Evolutionary conservation across 495 filamentous ascomycete genomes (phyloP), one percentile per base, ranked within the genome.

Genomic region (Clavariopsis aquatica): DNA sequence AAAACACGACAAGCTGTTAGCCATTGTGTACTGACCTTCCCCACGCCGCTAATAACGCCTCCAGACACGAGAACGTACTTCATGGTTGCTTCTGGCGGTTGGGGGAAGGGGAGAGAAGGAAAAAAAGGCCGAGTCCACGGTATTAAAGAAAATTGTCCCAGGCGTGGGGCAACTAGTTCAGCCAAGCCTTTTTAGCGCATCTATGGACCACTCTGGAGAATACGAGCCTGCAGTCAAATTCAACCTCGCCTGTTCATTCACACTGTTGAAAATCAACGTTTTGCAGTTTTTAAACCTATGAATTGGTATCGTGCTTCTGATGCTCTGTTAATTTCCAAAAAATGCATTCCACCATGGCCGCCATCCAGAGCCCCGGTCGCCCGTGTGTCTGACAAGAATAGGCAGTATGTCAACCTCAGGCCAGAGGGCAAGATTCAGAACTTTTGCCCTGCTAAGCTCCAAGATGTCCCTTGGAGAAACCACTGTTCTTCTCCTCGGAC

Each of bases 11-110:
- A 15, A 41, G 31, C 36, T 0, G 17, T 20, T 36, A n/a, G 27
- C 22, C 23, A 28, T 9, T 1, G 20, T 43, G 31, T 10, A 22
- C 64, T 67, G 26, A 67, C 64, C 64, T 67, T 93, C 62, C 90
- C 90, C 73, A 94, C 87, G 65, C 91, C 90, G 69, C 82, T 85
- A 58, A 92, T 91, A 68, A 73, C 70, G 85, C 88, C 89, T 83
- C 89, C 89, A 64, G 87, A 90, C 31, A 93, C 89, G 49, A 93
- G 79, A 75, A 92, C 87, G 78, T 90, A 91, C 79, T 92, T 91
- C 88, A 92, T 93, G 63, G 78, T 85, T 76, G 62, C 49, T 65
- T 36, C 53, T 46, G 23, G 57, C 68, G 63, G 58, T 52, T 20
- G 64, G 71, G 71, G 68, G 71, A 67, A 70, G n/a, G n/a, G n/a